phyloP scores from a whole-genome alignment of 495 filamentous ascomycete genomes.

The Lindgomyces ingoldianus region DNA sequence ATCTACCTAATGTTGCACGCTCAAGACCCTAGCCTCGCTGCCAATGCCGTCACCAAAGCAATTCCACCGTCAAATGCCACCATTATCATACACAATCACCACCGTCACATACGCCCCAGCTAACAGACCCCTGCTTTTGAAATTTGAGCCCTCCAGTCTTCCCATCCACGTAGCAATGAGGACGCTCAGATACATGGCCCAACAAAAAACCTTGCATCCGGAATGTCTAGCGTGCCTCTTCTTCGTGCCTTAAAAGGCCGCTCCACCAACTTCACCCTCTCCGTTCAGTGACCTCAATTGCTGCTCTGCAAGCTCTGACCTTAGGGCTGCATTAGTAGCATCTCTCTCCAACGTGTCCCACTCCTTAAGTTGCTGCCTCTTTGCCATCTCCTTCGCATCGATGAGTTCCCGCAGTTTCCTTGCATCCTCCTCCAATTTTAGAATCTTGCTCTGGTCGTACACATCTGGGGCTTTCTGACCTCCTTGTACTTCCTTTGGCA shows the following conservation, averaged over 20 bases:
- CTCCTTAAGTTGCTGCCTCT: slow-evolving; percentile 55
- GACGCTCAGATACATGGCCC: too few species aligned
- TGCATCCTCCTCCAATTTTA: slow-evolving; percentile 56
- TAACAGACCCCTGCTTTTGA: too few species aligned
- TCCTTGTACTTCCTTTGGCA: slow-evolving; percentile 55
- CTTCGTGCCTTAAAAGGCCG: slow-evolving; percentile 34
- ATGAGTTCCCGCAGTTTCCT: slow-evolving; percentile 57
- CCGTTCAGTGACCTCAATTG: slow-evolving; percentile 59
- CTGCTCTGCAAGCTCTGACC: slow-evolving; percentile 64
- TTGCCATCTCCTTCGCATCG: slow-evolving; percentile 56
- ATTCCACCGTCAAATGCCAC: slow-evolving; percentile 16
- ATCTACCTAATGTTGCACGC: neutral
- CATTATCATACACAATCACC: slow-evolving; percentile 6
- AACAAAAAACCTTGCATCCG: too few species aligned
- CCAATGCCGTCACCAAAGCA: slow-evolving; percentile 16
- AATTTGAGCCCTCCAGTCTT: too few species aligned
- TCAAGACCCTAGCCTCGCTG: neutral
- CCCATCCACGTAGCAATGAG: too few species aligned
- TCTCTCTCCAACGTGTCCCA: slow-evolving; percentile 64
- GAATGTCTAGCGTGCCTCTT: too few species aligned
- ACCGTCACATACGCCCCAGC: too few species aligned
- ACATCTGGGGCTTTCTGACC: slow-evolving; percentile 57
- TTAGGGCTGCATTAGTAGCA: slow-evolving; percentile 58
- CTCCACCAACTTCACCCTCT: slow-evolving; percentile 50
- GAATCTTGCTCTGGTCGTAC: slow-evolving; percentile 38